phyloP scores from a whole-genome alignment of 257 asterid species.

The Salvia splendens region DNA sequence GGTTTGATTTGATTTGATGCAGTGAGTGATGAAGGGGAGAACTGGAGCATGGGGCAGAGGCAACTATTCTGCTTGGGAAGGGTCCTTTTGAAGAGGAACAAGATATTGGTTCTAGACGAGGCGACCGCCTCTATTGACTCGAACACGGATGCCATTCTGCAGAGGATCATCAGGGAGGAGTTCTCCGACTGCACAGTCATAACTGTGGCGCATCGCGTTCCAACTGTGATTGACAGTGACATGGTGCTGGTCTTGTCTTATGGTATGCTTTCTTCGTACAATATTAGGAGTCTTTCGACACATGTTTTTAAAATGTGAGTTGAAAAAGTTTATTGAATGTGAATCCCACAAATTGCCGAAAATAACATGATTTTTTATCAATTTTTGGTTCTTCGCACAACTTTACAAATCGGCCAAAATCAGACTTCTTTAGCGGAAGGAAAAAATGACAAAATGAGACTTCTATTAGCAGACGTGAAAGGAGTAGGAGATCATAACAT shows the following conservation, averaged over 20 bases:
- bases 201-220: slow-evolving; percentile 85
- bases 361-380: too few relatives aligned
- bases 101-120: slow-evolving; percentile 75
- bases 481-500: too few relatives aligned
- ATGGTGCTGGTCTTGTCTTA: slow-evolving; percentile 78
- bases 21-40: slow-evolving; percentile 90
- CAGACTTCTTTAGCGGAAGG: too few relatives aligned
- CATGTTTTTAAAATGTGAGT: too few relatives aligned
- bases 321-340: too few relatives aligned
- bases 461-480: too few relatives aligned
- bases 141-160: slow-evolving; percentile 69
- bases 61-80: slow-evolving; percentile 88
- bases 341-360: too few relatives aligned
- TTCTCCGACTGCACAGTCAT: slow-evolving; percentile 66
- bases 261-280: slow-evolving; percentile 39
- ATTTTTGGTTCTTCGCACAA: too few relatives aligned
- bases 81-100: slow-evolving; percentile 62
- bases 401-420: too few relatives aligned
- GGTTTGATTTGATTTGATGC: slow-evolving; percentile 5
- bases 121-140: slow-evolving; percentile 94
- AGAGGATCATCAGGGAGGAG: slow-evolving; percentile 69
- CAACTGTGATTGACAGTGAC: slow-evolving; percentile 81
- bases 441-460: too few relatives aligned
- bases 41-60: slow-evolving; percentile 94
- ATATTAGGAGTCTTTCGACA: too few relatives aligned